Percentiles rank a stretch among this genome's conserved stretches.
Evolutionary conservation across 169 alveolate genomes (phyloP).

Genomic region (Plasmodium fragile): DNA sequence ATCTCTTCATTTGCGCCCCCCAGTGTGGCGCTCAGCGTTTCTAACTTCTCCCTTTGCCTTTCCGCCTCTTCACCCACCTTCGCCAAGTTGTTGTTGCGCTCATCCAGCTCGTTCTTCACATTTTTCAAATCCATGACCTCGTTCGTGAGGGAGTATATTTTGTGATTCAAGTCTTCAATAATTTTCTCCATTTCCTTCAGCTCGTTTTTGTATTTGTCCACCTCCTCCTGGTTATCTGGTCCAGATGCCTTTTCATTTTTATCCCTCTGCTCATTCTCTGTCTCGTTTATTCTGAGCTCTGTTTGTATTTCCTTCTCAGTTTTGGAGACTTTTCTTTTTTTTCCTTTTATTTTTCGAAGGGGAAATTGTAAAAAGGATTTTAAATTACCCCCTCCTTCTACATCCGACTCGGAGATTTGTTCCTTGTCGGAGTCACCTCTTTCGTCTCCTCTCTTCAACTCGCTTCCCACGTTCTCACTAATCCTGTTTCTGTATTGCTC

Average conservation of each 20-base stretch:
- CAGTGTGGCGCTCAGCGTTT: background rate
- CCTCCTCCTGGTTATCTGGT: background rate
- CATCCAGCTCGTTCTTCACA: slow-evolving; percentile 44
- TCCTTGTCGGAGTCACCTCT: slow-evolving; percentile 11
- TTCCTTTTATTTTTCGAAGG: slow-evolving; percentile 8
- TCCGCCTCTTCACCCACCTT: background rate
- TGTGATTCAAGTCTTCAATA: slow-evolving; percentile 28
- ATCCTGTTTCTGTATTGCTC: background rate
- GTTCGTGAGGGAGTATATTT: slow-evolving; percentile 22
- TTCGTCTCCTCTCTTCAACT: background rate
- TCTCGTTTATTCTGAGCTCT: background rate
- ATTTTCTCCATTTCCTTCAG: slow-evolving; percentile 6
- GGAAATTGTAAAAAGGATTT: slow-evolving; percentile 21
- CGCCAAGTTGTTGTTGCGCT: slow-evolving; percentile 3
- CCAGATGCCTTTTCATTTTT: background rate
- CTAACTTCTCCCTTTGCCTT: background rate
- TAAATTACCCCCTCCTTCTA: slow-evolving; percentile 32
- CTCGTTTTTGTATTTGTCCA: slow-evolving; percentile 12
- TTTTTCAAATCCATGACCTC: slow-evolving; percentile 46
- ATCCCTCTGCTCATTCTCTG: background rate
- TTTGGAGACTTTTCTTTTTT: background rate
- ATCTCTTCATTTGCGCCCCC: background rate
- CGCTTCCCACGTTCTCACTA: background rate
- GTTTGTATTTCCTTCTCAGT: slow-evolving; percentile 17
- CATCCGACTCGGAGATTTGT: slow-evolving; percentile 22